Base-by-base conservation (phyloP, 768 basidiomycete species). In the Mycena vitilis region DNA sequence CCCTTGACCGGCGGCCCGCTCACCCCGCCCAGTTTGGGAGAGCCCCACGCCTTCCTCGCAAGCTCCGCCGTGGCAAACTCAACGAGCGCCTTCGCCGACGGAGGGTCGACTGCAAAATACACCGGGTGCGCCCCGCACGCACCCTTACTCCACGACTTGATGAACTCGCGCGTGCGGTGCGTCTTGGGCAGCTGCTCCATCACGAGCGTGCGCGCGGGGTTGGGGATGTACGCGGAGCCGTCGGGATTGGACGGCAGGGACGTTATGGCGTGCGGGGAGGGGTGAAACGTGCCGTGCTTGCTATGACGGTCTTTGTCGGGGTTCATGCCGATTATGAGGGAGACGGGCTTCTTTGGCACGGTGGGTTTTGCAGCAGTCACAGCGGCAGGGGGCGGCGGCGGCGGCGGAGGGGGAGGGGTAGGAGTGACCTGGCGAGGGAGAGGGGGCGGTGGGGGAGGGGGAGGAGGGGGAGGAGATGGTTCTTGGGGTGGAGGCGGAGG, bases 131-230 rank as follows among this genome's bases (percentile, higher is more conserved):
- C 73, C 0, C 76, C 79, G 55, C 80, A 82, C 7, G 81, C 83
- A 49, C 72, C 71, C 62, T 78, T 80, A 62, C 80, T 78, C 58
- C 88, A 89, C 22, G 69, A 73, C 47, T 78, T 78, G 40, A 85
- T 76, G 71, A 81, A 88, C 25, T 80, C 79, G 5, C 70, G 71
- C 6, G 78, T 81, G 52, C 87, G 84, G 70, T 82, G 79, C 5
- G 80, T 73, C 66, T 86, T 87, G 1, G 88, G 88, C 7, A 90
- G 76, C 60, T 84, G 83, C 69, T 89, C 87, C 77, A 90, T 83
- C 30, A 90, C 85, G 36, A 90, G 76, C 1, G 88, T 87, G 16
- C 85, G 81, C 3, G 83, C 78, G 7, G 84, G 84, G 69, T 84
- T 83, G 48, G 87, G 86, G 12, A 78, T 75, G 66, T 86, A 84